phyloP scores from a whole-genome alignment of 495 filamentous ascomycete genomes.

The Rostrohypoxylon terebratum region DNA sequence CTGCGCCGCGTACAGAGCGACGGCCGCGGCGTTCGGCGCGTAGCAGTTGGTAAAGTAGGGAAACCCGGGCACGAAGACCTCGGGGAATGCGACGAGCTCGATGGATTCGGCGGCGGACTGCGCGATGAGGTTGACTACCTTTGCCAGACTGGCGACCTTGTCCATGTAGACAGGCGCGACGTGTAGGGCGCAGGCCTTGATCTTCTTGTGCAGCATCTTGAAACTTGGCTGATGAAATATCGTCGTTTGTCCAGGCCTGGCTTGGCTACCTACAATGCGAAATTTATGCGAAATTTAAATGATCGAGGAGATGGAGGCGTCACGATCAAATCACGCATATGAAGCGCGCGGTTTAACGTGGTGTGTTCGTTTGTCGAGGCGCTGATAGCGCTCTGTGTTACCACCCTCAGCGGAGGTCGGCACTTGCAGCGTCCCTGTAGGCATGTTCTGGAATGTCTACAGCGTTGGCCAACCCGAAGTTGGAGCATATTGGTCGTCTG shows the following conservation, averaged over 20 bases:
- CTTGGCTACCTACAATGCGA: neutral
- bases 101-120: slow-evolving; percentile 45
- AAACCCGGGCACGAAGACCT: slow-evolving; percentile 54
- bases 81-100: slow-evolving; percentile 52
- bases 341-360: neutral
- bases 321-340: neutral
- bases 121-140: slow-evolving; percentile 47
- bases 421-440: slow-evolving; percentile 10
- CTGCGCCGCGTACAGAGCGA: slow-evolving; percentile 49
- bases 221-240: neutral
- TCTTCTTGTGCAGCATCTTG: slow-evolving; percentile 41
- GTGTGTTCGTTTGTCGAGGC: neutral
- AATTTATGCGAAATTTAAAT: too few species aligned
- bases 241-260: neutral
- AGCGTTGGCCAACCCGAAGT: neutral
- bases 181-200: slow-evolving; percentile 52
- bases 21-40: slow-evolving; percentile 46
- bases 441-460: too few species aligned
- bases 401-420: slow-evolving; percentile 22
- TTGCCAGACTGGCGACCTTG: slow-evolving; percentile 49
- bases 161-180: slow-evolving; percentile 54
- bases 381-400: slow-evolving; percentile 1
- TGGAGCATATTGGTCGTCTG: neutral
- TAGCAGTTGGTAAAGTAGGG: slow-evolving; percentile 54
- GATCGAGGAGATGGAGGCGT: neutral